Evolutionary conservation across 192 early-diverging fungal genomes (phyloP), one percentile per base, ranked within the genome.

Genomic region (Geosiphon pyriformis): DNA sequence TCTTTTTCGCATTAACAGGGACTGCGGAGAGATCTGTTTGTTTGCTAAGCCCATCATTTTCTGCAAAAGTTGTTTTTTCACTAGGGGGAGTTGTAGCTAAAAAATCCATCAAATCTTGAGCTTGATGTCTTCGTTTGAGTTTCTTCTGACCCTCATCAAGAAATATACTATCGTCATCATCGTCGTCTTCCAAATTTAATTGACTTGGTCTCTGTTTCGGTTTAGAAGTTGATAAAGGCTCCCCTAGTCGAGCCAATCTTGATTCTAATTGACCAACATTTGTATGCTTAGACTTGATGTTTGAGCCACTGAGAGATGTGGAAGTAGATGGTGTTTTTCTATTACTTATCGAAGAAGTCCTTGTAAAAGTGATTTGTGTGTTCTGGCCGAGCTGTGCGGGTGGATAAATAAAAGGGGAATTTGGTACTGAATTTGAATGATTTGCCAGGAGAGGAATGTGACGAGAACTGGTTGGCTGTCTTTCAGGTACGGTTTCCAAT

Each of bases 41-140:
- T 1, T 30, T 32, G 18, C 11, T 48, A 31, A 49, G 31, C 29
- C 17, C 8, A 20, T n/a, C n/a, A n/a, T n/a, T n/a, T n/a, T 53
- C 52, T 11, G 26, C 2, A 30, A 58, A 58, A 7, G 56, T 30
- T 6, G 56, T 25, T 17, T 29, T 20, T n/a, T 53, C 51, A 53
- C 37, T 37, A 18, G 65, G 65, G 27, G 65, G 65, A 27, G 53
- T 27, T 11, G 65, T 56, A 27, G 10, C 48, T 18, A 66, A 47
- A 18, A 66, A 66, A 56, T 66, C 65, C 30, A 66, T 56, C 56
- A 66, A 46, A 57, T 54, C 65, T 47, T 66, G 65, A 10, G 31
- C 50, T 18, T n/a, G 10, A 29, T 66, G 65, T 34, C 31, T 47
- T 64, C 61, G 47, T 49, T 25, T 49, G 7, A 11, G 1, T 20